Percentiles rank a stretch among this genome's conserved stretches.
phyloP scores from a whole-genome alignment of 192 early-diverging fungal species.

The Coemansia sp. region DNA sequence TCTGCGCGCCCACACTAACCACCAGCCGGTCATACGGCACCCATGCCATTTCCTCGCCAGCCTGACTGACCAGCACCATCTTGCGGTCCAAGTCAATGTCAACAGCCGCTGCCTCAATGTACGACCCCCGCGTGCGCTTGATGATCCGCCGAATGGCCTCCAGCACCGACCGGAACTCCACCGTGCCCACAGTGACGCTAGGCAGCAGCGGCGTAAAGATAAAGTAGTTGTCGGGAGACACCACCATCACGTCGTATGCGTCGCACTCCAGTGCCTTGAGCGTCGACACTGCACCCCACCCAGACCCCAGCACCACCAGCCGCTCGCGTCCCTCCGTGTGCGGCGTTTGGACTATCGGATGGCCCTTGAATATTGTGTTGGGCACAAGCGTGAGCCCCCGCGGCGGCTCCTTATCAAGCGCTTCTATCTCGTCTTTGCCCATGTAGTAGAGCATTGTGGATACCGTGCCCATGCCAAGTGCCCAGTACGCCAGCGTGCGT shows the following conservation, averaged over 20 bases:
- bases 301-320: constrained; percentile 52
- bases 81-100: constrained; percentile 81
- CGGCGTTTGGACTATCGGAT: constrained; percentile 27
- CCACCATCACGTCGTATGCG: constrained; percentile 72
- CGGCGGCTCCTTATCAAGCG: constrained; percentile 43
- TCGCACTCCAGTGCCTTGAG: constrained; percentile 70
- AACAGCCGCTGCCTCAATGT: constrained; percentile 81
- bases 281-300: constrained; percentile 56
- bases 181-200: constrained; percentile 81
- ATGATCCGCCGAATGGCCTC: constrained; percentile 84
- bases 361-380: constrained; percentile 12
- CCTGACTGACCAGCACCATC: constrained; percentile 69
- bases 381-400: constrained; percentile 23
- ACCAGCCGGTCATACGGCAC: constrained; percentile 80
- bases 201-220: constrained; percentile 74
- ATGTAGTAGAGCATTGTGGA: constrained; percentile 22
- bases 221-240: constrained; percentile 90
- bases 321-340: constrained; percentile 27
- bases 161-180: constrained; percentile 84
- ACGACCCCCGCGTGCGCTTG: constrained; percentile 76
- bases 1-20: constrained; percentile 75
- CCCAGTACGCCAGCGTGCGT: constrained; percentile 28
- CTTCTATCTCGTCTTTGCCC: constrained; percentile 40
- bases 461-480: constrained; percentile 9
- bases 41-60: constrained; percentile 55